These are phyloP conservation scores for Pulveroboletus ravenelii DNA, from an alignment of 768 basidiomycete genomes.

Conservation along the genomic window DNA sequence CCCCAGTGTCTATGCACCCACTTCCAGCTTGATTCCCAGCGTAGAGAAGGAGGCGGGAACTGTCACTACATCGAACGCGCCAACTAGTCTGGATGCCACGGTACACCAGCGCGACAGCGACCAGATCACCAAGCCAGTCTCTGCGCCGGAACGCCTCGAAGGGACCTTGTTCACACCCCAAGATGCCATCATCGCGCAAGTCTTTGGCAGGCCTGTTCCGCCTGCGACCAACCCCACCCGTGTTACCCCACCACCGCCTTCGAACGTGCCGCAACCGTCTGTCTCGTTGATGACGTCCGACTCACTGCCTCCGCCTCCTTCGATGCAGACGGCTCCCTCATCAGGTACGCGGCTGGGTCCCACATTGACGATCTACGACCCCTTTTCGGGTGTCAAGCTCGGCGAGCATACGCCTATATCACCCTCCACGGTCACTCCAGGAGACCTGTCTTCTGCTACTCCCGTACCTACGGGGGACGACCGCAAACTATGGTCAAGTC, in stretches of 20 bases:
- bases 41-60: slow-evolving; percentile 9
- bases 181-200: slow-evolving; percentile 55
- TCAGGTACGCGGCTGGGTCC: slow-evolving; percentile 1
- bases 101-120: slow-evolving; percentile 1
- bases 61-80: slow-evolving; percentile 8
- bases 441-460: not conserved
- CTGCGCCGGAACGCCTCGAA: not conserved
- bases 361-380: slow-evolving; percentile 27
- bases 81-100: slow-evolving; percentile 3
- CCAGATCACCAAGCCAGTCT: not conserved
- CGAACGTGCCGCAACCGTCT: slow-evolving; percentile 9
- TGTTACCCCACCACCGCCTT: not conserved
- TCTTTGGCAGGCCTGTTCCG: slow-evolving; percentile 12
- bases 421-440: slow-evolving; percentile 5
- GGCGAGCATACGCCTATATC: slow-evolving; percentile 13
- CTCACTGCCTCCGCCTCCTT: slow-evolving; percentile 8
- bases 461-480: slow-evolving; percentile 26
- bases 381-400: slow-evolving; percentile 29
- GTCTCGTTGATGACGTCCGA: slow-evolving; percentile 14
- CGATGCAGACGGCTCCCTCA: slow-evolving; percentile 2
- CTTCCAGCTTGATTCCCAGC: slow-evolving; percentile 15
- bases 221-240: not conserved
- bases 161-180: slow-evolving; percentile 47
- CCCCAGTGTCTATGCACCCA: slow-evolving; percentile 19
- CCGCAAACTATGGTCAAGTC: slow-evolving; percentile 61